Conservation (phyloP, 768 basidiomycete genomes). For the Agrocybe chaxingu region DNA sequence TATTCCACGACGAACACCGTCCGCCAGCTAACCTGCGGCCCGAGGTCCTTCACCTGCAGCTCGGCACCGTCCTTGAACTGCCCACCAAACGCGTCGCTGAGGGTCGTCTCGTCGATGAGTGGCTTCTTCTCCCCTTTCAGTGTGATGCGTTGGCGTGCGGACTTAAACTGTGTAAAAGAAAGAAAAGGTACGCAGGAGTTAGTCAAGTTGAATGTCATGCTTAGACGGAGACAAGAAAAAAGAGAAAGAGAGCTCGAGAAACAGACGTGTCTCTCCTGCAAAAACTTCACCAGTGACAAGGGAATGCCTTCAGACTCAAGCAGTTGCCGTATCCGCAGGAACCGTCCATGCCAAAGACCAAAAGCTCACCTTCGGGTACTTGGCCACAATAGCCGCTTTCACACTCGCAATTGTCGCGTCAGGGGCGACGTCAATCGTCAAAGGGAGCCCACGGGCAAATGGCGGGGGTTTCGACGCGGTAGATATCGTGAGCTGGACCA, state of each 20-base stretch:
- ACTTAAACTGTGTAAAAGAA: conserved; percentile 51
- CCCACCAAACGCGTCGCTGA: conserved; percentile 49
- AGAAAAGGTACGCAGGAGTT: neutral
- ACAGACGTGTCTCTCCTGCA: neutral
- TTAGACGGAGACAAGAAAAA: neutral
- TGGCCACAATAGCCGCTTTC: conserved; percentile 56
- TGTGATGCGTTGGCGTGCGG: conserved; percentile 70
- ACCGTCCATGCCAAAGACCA: neutral
- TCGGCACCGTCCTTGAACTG: conserved; percentile 54
- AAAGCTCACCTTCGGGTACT: conserved; percentile 33
- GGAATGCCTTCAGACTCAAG: no score
- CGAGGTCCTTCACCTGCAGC: conserved; percentile 83
- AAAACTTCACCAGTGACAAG: no score
- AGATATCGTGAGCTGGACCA: conserved; percentile 50
- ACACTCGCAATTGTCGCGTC: conserved; percentile 64
- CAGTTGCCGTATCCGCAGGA: neutral
- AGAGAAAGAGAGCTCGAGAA: no score
- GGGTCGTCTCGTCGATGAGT: conserved; percentile 58
- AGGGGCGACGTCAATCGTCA: conserved; percentile 43
- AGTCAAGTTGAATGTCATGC: neutral
- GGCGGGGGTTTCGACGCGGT: conserved; percentile 42
- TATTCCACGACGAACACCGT: conserved; percentile 95
- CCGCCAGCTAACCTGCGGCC: conserved; percentile 84
- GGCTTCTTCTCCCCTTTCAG: conserved; percentile 58
- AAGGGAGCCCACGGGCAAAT: conserved; percentile 50